Evolutionary conservation across 2,329 filamentous ascomycete species (phyloP).

Genomic region (Aspergillus sclerotialis): DNA sequence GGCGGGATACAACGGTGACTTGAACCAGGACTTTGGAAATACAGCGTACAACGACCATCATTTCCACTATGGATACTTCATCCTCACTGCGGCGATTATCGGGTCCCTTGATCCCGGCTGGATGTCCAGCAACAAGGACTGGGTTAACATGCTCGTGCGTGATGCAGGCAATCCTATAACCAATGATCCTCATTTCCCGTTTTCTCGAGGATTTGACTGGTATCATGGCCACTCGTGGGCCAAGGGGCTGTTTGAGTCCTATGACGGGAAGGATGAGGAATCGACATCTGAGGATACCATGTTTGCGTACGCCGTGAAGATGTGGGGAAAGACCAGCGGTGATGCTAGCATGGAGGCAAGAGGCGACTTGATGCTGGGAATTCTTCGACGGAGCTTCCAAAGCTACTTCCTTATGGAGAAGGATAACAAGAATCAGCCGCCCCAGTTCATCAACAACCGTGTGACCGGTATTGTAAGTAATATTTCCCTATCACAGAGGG

Average conservation of each 20-base stretch:
- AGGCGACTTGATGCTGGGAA: constrained; percentile 75
- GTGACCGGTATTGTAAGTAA: constrained; percentile 48
- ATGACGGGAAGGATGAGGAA: constrained; percentile 56
- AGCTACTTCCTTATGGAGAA: constrained; percentile 75
- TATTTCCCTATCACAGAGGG: background rate
- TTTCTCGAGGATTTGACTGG: constrained; percentile 84
- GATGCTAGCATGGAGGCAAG: constrained; percentile 73
- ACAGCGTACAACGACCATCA: constrained; percentile 64
- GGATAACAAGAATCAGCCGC: constrained; percentile 65
- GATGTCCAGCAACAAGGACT: constrained; percentile 66
- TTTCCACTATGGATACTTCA: constrained; percentile 73
- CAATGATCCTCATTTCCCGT: constrained; percentile 69
- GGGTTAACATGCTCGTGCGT: constrained; percentile 75
- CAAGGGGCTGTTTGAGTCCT: constrained; percentile 49
- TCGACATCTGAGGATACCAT: constrained; percentile 87
- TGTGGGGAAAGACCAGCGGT: constrained; percentile 80
- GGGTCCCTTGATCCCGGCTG: constrained; percentile 70
- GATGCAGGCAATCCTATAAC: constrained; percentile 72
- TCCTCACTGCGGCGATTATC: constrained; percentile 78
- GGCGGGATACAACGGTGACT: constrained; percentile 62
- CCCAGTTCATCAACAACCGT: constrained; percentile 74
- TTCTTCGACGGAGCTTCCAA: constrained; percentile 66
- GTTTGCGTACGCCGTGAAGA: constrained; percentile 79
- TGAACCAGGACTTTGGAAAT: constrained; percentile 80
- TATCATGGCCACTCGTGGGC: constrained; percentile 94